These are phyloP conservation scores for Entomophthora muscae DNA, from an alignment of 371 early-diverging fungal species.

Conservation along the genomic window DNA sequence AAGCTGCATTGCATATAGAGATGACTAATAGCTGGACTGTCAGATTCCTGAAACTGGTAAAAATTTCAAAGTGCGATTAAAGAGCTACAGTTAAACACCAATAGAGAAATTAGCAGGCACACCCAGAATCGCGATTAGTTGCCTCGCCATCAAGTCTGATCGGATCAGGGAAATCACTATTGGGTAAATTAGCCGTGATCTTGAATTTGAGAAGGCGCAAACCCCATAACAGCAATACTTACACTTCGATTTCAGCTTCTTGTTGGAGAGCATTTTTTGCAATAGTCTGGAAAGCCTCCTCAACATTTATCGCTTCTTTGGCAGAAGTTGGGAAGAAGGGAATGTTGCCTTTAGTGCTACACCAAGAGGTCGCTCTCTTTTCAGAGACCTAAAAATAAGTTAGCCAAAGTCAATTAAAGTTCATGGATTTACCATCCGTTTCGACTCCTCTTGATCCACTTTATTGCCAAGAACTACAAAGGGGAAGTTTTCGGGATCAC, in stretches of 20 bases:
- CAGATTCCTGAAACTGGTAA: not conserved
- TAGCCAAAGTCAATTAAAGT: constrained; percentile 43
- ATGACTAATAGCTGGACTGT: not conserved
- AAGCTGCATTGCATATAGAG: not conserved
- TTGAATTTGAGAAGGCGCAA: not conserved
- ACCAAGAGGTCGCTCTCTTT: constrained; percentile 91
- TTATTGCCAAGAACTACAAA: constrained; percentile 98
- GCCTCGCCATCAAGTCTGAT: constrained; percentile 68
- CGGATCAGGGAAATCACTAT: constrained; percentile 83
- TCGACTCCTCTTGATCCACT: constrained; percentile 82
- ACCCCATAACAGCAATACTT: constrained; percentile 12
- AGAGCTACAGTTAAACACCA: not conserved
- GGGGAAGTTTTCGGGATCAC: constrained; percentile 92
- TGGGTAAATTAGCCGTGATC: not conserved
- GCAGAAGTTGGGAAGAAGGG: constrained; percentile 96
- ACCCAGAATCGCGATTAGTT: constrained; percentile 34
- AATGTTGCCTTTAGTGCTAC: constrained; percentile 85
- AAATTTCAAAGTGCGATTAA: not conserved
- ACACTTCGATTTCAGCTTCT: constrained; percentile 80
- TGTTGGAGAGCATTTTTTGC: constrained; percentile 85
- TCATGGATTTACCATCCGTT: constrained; percentile 38
- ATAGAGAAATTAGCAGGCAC: constrained; percentile 31
- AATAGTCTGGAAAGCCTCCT: constrained; percentile 87
- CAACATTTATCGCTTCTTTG: constrained; percentile 93
- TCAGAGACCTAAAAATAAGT: constrained; percentile 60